These are phyloP conservation scores for Tolypocladium guangdongense DNA, from an alignment of 2,329 filamentous ascomycete species.

Conservation along the genomic window DNA sequence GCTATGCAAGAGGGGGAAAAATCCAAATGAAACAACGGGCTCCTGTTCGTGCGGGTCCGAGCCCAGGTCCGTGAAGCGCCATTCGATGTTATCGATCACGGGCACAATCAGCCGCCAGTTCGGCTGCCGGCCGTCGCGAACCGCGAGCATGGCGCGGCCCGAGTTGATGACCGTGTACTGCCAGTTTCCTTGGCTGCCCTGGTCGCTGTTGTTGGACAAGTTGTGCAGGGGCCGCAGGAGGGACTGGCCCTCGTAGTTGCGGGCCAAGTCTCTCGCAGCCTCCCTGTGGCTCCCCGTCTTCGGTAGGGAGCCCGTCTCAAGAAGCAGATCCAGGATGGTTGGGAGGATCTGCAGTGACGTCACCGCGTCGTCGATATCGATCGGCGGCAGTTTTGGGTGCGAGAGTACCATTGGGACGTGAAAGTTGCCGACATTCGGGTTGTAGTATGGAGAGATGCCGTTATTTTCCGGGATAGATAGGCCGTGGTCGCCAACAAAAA, in stretches of 20 bases:
- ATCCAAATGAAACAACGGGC: constrained; percentile 14
- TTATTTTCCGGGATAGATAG: constrained; percentile 20
- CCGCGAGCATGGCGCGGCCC: constrained; percentile 10
- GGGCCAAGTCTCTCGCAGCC: constrained; percentile 16
- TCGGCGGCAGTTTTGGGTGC: constrained; percentile 20
- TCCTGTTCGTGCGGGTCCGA: constrained; percentile 16
- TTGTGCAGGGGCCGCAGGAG: constrained; percentile 18
- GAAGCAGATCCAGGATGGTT: constrained; percentile 22
- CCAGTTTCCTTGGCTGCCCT: constrained; percentile 10
- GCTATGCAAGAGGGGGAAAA: constrained; percentile 7
- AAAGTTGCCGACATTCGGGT: constrained; percentile 21
- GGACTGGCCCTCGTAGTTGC: constrained; percentile 24
- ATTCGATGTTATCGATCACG: constrained; percentile 14
- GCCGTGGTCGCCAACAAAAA: constrained; percentile 22
- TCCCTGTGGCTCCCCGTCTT: constrained; percentile 6
- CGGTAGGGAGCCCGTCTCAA: constrained; percentile 20
- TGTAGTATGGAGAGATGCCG: constrained; percentile 20
- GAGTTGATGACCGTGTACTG: constrained; percentile 14
- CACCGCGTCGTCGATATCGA: constrained; percentile 20
- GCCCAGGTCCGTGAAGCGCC: constrained; percentile 17
- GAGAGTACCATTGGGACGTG: constrained; percentile 22
- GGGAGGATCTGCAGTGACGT: constrained; percentile 21
- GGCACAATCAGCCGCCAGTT: constrained; percentile 13
- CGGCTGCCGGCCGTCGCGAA: constrained; percentile 9
- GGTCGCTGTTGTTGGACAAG: not conserved